Evolutionary conservation across 2,329 filamentous ascomycete species (phyloP).

Genomic region (Proliferodiscus dingleyae): DNA sequence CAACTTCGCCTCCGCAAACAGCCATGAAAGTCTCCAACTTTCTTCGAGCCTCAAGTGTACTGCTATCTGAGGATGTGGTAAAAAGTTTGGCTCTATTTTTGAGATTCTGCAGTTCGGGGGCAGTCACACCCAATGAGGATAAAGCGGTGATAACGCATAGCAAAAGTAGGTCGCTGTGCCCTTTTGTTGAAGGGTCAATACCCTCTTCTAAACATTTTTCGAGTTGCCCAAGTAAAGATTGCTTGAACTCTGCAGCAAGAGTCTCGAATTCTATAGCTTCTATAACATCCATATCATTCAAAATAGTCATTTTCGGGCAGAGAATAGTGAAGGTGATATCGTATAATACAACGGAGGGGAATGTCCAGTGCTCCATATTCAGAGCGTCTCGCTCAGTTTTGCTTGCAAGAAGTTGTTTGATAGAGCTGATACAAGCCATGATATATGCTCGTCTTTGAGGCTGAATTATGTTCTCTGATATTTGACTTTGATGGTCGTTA

Average conservation of each 20-base stretch:
- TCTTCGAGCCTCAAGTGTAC: constrained; percentile 12
- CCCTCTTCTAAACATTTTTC: constrained; percentile 13
- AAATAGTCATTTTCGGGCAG: constrained; percentile 8
- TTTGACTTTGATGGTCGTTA: constrained; percentile 18
- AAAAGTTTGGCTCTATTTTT: constrained; percentile 12
- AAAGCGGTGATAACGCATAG: constrained; percentile 25
- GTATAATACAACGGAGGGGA: constrained; percentile 19
- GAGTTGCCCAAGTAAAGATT: constrained; percentile 19
- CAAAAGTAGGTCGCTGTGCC: constrained; percentile 14
- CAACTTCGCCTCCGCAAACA: constrained; percentile 7
- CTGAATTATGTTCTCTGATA: constrained; percentile 26
- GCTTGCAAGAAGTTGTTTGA: constrained; percentile 20
- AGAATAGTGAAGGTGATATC: constrained; percentile 20
- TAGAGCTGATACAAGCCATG: constrained; percentile 17
- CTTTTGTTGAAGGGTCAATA: constrained; percentile 6
- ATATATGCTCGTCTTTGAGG: constrained; percentile 24
- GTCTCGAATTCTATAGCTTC: constrained; percentile 14
- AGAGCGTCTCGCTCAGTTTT: constrained; percentile 16
- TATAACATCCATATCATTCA: constrained; percentile 22
- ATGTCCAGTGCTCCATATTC: constrained; percentile 13
- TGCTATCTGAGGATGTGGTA: background rate
- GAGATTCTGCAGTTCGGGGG: constrained; percentile 13
- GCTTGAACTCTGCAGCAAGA: constrained; percentile 14
- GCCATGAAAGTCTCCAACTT: constrained; percentile 21
- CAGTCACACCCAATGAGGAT: constrained; percentile 12